Base-by-base conservation (phyloP, 164 flowering plant species). In the Dillenia turbinata region DNA sequence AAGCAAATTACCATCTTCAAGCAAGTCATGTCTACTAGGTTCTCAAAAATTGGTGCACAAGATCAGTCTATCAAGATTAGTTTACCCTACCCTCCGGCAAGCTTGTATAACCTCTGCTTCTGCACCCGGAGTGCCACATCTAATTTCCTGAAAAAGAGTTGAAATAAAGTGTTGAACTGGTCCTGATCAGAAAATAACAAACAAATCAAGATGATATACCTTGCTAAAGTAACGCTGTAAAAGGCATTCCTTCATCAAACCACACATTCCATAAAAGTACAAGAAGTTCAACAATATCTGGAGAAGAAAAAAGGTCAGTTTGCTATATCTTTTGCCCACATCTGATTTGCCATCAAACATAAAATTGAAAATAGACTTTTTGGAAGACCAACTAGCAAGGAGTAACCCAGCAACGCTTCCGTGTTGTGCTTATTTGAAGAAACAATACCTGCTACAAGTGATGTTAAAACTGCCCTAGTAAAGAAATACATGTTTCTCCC, bases 191-290 rank as follows among this genome's bases (percentile, higher is more conserved):
- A 2, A 15, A 47, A 17, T 47, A 5, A 55, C 43, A 10, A 22
- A 44, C 10, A 22, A 44, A 16, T 54, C 2, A 49, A 64, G 40
- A 60, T 24, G 46, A 57, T 14, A 16, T 81, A 85, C 90, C 90
- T 85, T 83, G 64, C 93, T 85, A 70, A 85, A 87, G 75, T 87
- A 85, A 0, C 89, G 82, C 70, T 83, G 88, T 43, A 87, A 78
- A 57, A 86, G 74, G 54, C 71, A 80, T 46, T 85, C 89, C 69
- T 84, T 86, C 49, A 84, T 17, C 45, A 84, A 14, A 15, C 80
- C 81, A 65, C 85, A 87, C 86, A 80, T 87, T n/a, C 89, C 86
- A 71, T 80, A 87, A 69, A 73, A 86, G 73, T 84, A 86, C n/a
- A 86, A 70, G 76, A 86, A 67, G 73, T 84, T 84, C 72, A 71